phyloP scores from a whole-genome alignment of 345 rosid genomes.

The Conringia planisiliqua region DNA sequence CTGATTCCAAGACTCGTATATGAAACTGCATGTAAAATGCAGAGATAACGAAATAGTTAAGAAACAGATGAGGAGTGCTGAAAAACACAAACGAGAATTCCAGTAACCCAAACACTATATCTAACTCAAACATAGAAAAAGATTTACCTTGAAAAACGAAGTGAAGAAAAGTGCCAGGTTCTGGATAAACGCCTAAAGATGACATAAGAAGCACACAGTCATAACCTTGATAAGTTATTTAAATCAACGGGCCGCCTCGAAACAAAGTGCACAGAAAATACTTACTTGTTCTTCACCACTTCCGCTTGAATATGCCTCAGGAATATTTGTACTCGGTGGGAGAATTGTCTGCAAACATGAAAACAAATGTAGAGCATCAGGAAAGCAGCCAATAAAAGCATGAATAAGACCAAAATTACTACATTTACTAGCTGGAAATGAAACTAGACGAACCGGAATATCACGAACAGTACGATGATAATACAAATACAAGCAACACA shows the following conservation, averaged over 20 bases:
- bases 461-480: neutral
- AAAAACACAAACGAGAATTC: neutral
- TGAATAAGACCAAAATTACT: neutral
- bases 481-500: neutral
- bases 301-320: slow-evolving; percentile 91
- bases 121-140: slow-evolving; percentile 2
- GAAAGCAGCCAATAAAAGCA: slow-evolving; percentile 1
- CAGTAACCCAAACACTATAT: neutral
- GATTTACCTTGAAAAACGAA: slow-evolving; percentile 83
- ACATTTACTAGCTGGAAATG: neutral
- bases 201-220: slow-evolving; percentile 2
- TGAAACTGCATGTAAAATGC: slow-evolving; percentile 54
- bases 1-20: slow-evolving; percentile 73
- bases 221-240: neutral
- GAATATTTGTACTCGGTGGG: slow-evolving; percentile 72
- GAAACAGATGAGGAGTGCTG: neutral
- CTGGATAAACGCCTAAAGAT: slow-evolving; percentile 92
- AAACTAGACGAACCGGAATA: neutral
- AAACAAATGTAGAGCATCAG: slow-evolving; percentile 16
- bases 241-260: neutral
- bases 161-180: slow-evolving; percentile 96
- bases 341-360: slow-evolving; percentile 57
- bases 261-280: slow-evolving; percentile 6
- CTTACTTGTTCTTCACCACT: slow-evolving; percentile 85
- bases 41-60: neutral